Base-by-base conservation (phyloP, 2,329 filamentous ascomycete species). In the Phaeophleospora eucalypticola region DNA sequence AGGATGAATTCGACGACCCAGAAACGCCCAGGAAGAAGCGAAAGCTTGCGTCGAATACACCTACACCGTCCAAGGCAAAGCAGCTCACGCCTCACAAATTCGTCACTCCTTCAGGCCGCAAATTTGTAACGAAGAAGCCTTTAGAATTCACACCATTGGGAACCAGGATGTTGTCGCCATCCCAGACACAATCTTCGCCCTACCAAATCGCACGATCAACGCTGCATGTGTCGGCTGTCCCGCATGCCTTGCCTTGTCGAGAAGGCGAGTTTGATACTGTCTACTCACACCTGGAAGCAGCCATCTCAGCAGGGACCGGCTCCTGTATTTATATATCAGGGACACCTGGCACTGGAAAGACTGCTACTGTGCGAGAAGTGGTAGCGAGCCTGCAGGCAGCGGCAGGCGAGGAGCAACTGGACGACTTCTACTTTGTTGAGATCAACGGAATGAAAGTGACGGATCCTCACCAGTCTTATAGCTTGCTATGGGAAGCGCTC, bases 371-470 rank as follows among this genome's bases (percentile, higher is more conserved):
- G 8, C 86, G 93, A 39, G 93, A 98, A 68, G 93, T 97, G 1
- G 86, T 98, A 14, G 82, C 86, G 4, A 86, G 89, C 51, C 78
- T 98, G 7, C 91, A 97, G 58, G 82, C 85, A n/a, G 83, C 89
- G 0, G 93, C 97, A 1, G 78, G 82, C 39, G 83, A 85, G 6
- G 93, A 98, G 62, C 91, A 97, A 68, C 78, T 98, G 35, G 93
- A 98, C 61, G 91, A 97, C 65, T 98, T 98, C 68, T 95, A 96
- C 49, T 98, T 98, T 58, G 90, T 98, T 52, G 93, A 98, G 68
- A 97, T 98, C 71, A 98, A 98, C 68, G 94, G 93, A 57, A 97
- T 98, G 93, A 98, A 98, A 72, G 90, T 98, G 58, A 95, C 93
- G 0, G 93, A 98, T 65, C 91, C 93, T 0, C 90, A 97, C 63